Evolutionary conservation across 2,329 filamentous ascomycete genomes (phyloP).

Genomic region (Immersiporthe knoxdaviesiana): DNA sequence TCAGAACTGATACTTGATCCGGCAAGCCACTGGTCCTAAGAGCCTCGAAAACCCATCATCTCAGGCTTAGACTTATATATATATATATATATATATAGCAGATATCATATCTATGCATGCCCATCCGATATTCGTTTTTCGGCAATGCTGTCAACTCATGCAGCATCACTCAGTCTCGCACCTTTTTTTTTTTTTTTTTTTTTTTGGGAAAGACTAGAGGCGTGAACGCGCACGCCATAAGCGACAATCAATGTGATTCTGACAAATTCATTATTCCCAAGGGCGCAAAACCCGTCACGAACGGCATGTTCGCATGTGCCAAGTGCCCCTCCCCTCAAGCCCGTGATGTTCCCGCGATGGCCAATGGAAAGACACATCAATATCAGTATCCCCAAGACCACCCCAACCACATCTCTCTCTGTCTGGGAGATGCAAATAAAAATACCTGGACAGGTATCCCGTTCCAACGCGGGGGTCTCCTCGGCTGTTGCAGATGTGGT

Average conservation of each 20-base stretch:
- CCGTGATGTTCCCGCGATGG: not conserved
- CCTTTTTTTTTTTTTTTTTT: too few species aligned
- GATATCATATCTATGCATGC: not conserved
- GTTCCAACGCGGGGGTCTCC: slow-evolving; percentile 1
- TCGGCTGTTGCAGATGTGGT: not conserved
- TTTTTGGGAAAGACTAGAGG: too few species aligned
- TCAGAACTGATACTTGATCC: not conserved
- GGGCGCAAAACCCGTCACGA: not conserved
- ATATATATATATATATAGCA: not conserved
- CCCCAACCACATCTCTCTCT: not conserved
- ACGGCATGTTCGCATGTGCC: not conserved
- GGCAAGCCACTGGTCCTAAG: not conserved
- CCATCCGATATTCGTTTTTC: too few species aligned
- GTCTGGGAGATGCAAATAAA: not conserved
- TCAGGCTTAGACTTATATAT: not conserved
- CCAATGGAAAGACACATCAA: slow-evolving; percentile 2
- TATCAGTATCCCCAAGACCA: not conserved
- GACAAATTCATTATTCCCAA: not conserved
- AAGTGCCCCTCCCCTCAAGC: not conserved
- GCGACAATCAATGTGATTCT: not conserved
- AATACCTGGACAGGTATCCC: not conserved
- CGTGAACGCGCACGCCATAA: not conserved
- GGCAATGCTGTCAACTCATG: too few species aligned
- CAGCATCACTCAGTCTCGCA: too few species aligned
- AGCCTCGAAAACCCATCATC: not conserved